phyloP scores from a whole-genome alignment of 306 rosid genomes.

The Crataegus laevigata region DNA sequence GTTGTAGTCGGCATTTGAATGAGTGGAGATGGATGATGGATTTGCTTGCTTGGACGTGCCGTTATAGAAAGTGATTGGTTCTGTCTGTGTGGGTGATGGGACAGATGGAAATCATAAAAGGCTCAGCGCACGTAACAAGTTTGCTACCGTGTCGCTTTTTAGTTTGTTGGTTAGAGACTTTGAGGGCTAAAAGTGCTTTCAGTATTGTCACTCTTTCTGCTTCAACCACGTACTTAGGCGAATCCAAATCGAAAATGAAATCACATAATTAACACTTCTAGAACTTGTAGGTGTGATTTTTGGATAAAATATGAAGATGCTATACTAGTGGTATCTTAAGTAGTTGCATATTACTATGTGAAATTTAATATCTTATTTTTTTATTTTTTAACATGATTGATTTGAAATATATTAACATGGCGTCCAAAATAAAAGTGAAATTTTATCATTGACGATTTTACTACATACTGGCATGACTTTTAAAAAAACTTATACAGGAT shows the following conservation, averaged over 20 bases:
- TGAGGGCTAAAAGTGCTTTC: neutral
- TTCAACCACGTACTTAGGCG: neutral
- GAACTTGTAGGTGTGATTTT: neutral
- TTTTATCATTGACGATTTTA: no score
- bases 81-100: constrained; percentile 3
- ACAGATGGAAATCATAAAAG: neutral
- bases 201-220: neutral
- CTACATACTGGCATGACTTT: rapidly evolving
- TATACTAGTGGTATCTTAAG: rapidly evolving
- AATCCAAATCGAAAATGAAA: neutral
- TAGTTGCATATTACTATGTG: rapidly evolving
- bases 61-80: constrained; percentile 21
- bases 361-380: no score
- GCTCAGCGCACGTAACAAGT: neutral
- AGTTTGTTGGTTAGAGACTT: neutral
- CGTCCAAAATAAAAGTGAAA: no score
- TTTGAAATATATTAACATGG: no score
- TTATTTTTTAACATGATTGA: no score
- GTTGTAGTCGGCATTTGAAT: constrained; percentile 16
- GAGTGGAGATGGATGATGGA: constrained; percentile 11
- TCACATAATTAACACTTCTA: constrained; percentile 1
- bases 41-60: constrained; percentile 59
- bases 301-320: neutral
- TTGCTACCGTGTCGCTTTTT: constrained; percentile 8
- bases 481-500: no score